phyloP scores from a whole-genome alignment of 495 filamentous ascomycete genomes.

The Xylaria flabelliformis region DNA sequence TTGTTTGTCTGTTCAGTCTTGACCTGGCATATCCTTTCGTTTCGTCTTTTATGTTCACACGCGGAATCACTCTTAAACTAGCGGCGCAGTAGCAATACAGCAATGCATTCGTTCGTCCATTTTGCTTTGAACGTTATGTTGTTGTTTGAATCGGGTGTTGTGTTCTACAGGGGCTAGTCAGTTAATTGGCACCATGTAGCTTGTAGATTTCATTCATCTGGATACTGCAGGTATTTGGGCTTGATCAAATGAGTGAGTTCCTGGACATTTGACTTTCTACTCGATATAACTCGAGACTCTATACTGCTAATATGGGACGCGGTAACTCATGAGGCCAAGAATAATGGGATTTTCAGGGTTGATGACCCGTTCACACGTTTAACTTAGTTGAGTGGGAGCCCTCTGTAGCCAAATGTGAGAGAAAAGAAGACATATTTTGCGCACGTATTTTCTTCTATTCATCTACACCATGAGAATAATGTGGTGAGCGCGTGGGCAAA shows the following conservation, averaged over 20 bases:
- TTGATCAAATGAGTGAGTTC: no score
- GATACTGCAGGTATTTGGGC: no score
- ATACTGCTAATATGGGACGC: no score
- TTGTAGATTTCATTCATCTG: background rate
- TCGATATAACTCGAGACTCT: no score
- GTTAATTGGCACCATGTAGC: background rate
- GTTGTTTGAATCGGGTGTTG: background rate
- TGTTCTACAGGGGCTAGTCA: background rate
- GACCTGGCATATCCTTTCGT: background rate
- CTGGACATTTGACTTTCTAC: no score
- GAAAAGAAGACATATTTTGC: background rate
- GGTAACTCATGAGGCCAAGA: no score
- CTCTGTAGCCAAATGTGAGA: no score
- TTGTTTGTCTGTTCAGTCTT: background rate
- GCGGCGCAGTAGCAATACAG: slow-evolving; percentile 3
- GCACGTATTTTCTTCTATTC: background rate
- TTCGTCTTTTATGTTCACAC: background rate
- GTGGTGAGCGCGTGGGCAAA: background rate
- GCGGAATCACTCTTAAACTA: background rate
- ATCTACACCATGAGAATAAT: background rate
- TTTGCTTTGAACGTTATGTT: background rate
- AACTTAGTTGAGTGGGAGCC: no score
- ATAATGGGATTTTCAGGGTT: no score
- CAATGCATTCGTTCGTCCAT: background rate
- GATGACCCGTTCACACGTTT: no score